These are phyloP conservation scores for Sarcodon aspratus DNA, from an alignment of 768 basidiomycete genomes.

Conservation along the genomic window DNA sequence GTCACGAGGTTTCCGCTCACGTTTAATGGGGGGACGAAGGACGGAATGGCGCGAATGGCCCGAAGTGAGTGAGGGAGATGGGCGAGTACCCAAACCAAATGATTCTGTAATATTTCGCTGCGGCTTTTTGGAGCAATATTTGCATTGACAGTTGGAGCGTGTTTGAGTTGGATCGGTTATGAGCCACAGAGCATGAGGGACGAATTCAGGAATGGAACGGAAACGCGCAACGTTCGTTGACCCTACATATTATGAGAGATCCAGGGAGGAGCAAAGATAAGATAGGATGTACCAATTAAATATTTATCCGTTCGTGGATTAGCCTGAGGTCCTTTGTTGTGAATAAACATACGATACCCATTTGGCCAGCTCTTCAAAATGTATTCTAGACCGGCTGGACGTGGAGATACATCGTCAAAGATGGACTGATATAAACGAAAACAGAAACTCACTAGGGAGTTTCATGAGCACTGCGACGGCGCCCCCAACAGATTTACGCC, in stretches of 20 bases:
- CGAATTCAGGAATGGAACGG: slow-evolving; percentile 77
- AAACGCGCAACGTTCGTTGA: slow-evolving; percentile 40
- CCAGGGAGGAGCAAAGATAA: not conserved
- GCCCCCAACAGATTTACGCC: slow-evolving; percentile 32
- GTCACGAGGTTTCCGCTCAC: no score
- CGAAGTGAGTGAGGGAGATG: slow-evolving; percentile 9
- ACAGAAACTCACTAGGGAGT: slow-evolving; percentile 31
- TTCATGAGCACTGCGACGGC: slow-evolving; percentile 32
- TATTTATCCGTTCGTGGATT: slow-evolving; percentile 67
- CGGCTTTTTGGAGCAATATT: slow-evolving; percentile 61
- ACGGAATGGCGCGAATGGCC: no score
- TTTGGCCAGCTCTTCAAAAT: slow-evolving; percentile 54
- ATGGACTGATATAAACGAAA: not conserved
- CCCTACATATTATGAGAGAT: slow-evolving; percentile 12
- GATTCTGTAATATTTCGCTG: slow-evolving; percentile 61
- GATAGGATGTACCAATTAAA: slow-evolving; percentile 46
- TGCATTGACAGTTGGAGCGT: slow-evolving; percentile 51
- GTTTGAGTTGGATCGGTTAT: slow-evolving; percentile 38
- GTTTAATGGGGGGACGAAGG: no score
- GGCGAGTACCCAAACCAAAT: slow-evolving; percentile 32
- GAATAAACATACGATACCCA: slow-evolving; percentile 64
- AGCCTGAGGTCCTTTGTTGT: slow-evolving; percentile 49
- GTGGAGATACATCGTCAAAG: slow-evolving; percentile 1
- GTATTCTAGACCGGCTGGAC: slow-evolving; percentile 39
- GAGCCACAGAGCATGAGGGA: slow-evolving; percentile 78